Percentiles rank a stretch among this genome's conserved stretches.
phyloP scores from a whole-genome alignment of 169 alveolate genomes.

The Amoebophrya sp. region DNA sequence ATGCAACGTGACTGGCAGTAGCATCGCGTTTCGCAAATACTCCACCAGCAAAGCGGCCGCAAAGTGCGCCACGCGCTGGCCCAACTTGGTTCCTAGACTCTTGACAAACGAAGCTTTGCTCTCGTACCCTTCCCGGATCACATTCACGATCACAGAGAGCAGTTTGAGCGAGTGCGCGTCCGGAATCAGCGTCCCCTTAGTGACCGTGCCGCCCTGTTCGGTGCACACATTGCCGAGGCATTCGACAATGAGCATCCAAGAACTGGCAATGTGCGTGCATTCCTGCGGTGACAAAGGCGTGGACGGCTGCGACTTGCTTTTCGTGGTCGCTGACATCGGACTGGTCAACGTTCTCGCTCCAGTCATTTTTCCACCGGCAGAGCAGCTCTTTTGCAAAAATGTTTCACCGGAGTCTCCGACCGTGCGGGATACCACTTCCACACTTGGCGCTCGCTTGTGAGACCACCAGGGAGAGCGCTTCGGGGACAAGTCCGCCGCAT shows the following conservation, averaged over 20 bases:
- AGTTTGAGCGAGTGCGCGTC: background rate
- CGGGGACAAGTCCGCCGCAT: too few species aligned
- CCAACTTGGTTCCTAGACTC: background rate
- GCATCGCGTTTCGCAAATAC: slow-evolving; percentile 21
- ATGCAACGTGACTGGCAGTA: background rate
- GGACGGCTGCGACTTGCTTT: too few species aligned
- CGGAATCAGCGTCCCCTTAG: background rate
- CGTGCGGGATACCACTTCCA: too few species aligned
- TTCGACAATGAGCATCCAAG: background rate
- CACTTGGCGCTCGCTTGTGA: too few species aligned
- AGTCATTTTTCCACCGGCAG: too few species aligned
- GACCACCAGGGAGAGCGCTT: too few species aligned
- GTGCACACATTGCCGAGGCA: slow-evolving; percentile 21
- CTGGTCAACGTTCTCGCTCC: too few species aligned
- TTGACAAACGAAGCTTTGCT: background rate
- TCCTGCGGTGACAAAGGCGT: too few species aligned
- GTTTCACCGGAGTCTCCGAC: too few species aligned
- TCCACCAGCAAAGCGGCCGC: background rate
- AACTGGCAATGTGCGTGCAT: background rate
- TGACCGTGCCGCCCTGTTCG: slow-evolving; percentile 11
- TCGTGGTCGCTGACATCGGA: too few species aligned
- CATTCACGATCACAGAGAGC: background rate
- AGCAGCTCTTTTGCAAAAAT: too few species aligned
- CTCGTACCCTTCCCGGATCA: background rate
- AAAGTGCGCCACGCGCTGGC: slow-evolving; percentile 18